Conservation (phyloP, 257 asterid genomes). For the Solanum lignicaule region DNA sequence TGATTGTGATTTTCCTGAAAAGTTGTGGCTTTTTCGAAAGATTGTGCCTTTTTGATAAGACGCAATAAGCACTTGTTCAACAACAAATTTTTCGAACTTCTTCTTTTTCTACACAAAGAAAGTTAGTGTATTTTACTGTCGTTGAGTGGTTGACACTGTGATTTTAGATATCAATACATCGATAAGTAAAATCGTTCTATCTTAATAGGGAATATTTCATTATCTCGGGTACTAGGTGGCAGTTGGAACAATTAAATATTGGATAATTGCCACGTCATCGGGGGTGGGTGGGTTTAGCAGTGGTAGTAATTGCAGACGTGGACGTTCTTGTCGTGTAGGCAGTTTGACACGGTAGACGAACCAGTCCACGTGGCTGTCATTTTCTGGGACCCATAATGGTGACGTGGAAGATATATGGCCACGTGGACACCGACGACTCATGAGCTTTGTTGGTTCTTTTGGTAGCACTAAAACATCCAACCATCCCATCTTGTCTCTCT, state of each 20-base stretch:
- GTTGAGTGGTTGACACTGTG: no score
- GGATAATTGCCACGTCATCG: neutral
- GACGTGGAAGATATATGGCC: slow-evolving; percentile 14
- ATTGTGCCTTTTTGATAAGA: no score
- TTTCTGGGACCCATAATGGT: slow-evolving; percentile 13
- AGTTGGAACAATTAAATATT: neutral
- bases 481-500: slow-evolving; percentile 5
- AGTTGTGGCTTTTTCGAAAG: no score
- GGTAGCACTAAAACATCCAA: slow-evolving; percentile 20
- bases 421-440: slow-evolving; percentile 23
- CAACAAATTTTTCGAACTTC: no score
- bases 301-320: slow-evolving; percentile 12
- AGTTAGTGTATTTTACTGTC: no score
- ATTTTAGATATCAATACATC: no score
- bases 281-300: neutral
- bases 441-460: slow-evolving; percentile 7
- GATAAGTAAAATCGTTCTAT: no score
- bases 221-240: neutral
- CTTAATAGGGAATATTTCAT: no score
- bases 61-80: no score
- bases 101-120: no score
- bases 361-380: slow-evolving; percentile 36
- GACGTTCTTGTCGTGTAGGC: neutral
- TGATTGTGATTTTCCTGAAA: no score
- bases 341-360: neutral